Percentiles rank a stretch among this genome's conserved stretches.
Evolutionary conservation across 164 flowering plant genomes (phyloP).

Genomic region (Vitis labrusca): DNA sequence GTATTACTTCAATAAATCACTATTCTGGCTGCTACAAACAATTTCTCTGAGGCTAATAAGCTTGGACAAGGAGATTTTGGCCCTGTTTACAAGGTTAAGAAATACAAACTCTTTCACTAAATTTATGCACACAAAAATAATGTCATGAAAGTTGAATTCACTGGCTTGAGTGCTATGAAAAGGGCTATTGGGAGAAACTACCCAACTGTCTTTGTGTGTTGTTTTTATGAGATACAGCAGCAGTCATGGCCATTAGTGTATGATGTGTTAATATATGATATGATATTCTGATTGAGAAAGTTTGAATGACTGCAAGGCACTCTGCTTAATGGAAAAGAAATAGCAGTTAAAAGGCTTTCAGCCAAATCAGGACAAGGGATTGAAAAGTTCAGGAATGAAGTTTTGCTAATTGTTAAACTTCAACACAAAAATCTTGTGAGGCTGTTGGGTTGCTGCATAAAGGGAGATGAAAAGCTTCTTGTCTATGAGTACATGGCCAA

Average conservation of each 20-base stretch:
- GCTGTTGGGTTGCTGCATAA: slow-evolving; percentile 46
- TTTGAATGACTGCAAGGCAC: slow-evolving; percentile 30
- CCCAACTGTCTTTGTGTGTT: neutral
- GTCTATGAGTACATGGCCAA: slow-evolving; percentile 52
- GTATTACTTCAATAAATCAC: slow-evolving; percentile 10
- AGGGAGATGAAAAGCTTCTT: slow-evolving; percentile 37
- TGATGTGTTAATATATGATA: too few relatives aligned
- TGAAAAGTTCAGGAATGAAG: slow-evolving; percentile 44
- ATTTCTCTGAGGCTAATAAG: slow-evolving; percentile 28
- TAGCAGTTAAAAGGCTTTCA: slow-evolving; percentile 53
- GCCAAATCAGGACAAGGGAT: slow-evolving; percentile 36
- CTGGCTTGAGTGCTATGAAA: neutral
- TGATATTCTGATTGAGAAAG: neutral
- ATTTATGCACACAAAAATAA: too few relatives aligned
- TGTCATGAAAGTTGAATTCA: too few relatives aligned
- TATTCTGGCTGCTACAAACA: slow-evolving; percentile 26
- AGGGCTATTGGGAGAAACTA: neutral
- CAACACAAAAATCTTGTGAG: slow-evolving; percentile 54
- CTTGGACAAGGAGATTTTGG: slow-evolving; percentile 44
- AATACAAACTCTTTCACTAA: too few relatives aligned
- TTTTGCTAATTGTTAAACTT: slow-evolving; percentile 35
- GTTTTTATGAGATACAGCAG: neutral
- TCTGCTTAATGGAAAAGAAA: slow-evolving; percentile 28
- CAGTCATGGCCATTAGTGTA: neutral
- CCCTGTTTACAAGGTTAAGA: slow-evolving; percentile 44